Base-by-base conservation (phyloP, 176 grass and related monocot species). In the Carex cristatella region DNA sequence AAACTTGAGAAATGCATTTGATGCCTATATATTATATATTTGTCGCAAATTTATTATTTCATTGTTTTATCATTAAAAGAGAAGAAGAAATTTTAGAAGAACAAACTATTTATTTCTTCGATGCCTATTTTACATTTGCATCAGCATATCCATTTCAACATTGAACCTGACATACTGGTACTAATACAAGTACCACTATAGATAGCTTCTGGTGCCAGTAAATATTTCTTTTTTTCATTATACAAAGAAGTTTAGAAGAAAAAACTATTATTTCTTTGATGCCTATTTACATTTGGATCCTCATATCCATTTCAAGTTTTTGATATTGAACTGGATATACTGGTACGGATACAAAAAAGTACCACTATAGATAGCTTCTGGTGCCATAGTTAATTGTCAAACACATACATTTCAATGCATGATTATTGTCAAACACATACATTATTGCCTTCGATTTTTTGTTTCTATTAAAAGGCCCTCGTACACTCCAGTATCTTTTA, bases 1-100 rank as follows among this genome's bases (percentile, higher is more conserved):
- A 85, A 93, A 86, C 80, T 88, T 93, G 2, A 98, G 80, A 53
- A 89, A 98, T 23, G 89, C 89, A 79, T 93, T 98, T 15, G 91
- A 93, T 65, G 86, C 93, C 95, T 98, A 66, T 23, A 23, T 23
- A 23, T 63, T 90, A 31, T 81, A 84, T 67, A 51, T 83, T 65
- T 16, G 3, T 66, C 61, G 10, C 63, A 72, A 38, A 67, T 16
- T 3, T 77, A 56, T 32, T 56, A 56, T 56, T 55, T 77, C 19
- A 32, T 11, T 56, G 8, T 54, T 14, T 77, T 51, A 44, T 44
- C 4, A 19, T 23, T 23, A 10, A 49, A 51, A 32, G 7, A 55
- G 5, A 49, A 55, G 3, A 69, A 38, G 3, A 38, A 27, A 57
- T 19, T 70, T 70, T 14, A 46, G 42, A 1, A 31, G 19, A 76